Evolutionary conservation across 1,284 basidiomycete genomes (phyloP), one percentile per base, ranked within the genome.

Genomic region (Papiliotrema fonsecae): DNA sequence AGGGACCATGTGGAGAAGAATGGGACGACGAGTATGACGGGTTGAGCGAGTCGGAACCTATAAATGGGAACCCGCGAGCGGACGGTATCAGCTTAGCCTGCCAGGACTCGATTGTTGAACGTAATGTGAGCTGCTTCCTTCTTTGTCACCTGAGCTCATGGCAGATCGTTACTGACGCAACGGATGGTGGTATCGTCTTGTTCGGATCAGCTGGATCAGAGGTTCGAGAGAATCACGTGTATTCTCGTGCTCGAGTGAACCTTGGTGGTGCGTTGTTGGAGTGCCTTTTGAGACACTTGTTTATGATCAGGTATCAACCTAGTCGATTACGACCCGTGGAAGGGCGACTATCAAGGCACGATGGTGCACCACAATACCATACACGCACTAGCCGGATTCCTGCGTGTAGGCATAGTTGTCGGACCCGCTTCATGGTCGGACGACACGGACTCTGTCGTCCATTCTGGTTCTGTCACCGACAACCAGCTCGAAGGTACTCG

Each of bases 21-120:
- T 74, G 74, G 73, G 74, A 75, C 49, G 64, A 69, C 38, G 68
- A 70, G 7, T 75, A 75, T 44, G 74, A 75, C 47, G 73, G 74
- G 0, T 39, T 59, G 1, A 43, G 56, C 6, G 68, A 72, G 42
- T 58, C 55, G 22, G 56, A 58, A 14, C 66, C 69, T 1, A 47
- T 52, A 6, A 73, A 58, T 42, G 74, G 73, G 3, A 70, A 69
- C 49, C 74, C 74, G 4, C 54, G 69, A 31, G 67, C 73, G 2
- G 74, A 75, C 49, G 74, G 74, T 0, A 73, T 75, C 55, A 73
- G 71, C 57, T 51, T 75, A 14, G 74, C 74, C 13, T 75, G 74
- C 56, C 69, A 67, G 49, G 67, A 75, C 28, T 72, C 70, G 14
- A 7, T 70, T 1, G 68, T 75, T 2, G 69, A 74, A 50, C 52